Base-by-base conservation (phyloP, 345 rosid species). In the Moricandia moricandioides region DNA sequence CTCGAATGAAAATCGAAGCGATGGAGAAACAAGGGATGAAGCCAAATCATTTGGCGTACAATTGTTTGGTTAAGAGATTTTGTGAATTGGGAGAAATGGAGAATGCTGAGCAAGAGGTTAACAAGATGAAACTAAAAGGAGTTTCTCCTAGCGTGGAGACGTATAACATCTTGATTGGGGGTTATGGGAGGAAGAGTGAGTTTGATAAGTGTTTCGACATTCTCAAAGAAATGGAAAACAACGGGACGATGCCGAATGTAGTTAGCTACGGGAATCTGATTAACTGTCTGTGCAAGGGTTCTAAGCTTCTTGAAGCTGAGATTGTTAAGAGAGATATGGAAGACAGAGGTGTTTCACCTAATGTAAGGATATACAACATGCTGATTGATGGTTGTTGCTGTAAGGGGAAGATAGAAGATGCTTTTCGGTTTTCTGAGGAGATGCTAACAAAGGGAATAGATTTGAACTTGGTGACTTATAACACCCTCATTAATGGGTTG, bases 301-400 rank as follows among this genome's bases (percentile, higher is more conserved):
- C 85, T 34, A 94, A 83, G 80, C 86, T 85, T 80, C 86, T 87
- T 35, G 97, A 91, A 87, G 95, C 90, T 10, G 88, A 91, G 78
- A 70, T 88, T n/a, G 73, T 88, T 29, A 80, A 85, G 43, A 74
- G 82, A 58, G 91, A 91, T 78, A 87, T 88, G 94, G 70, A 79
- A 62, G 77, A 58, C 33, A 84, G 89, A 77, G 91, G 90, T 30
- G 81, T 88, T 73, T 65, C 62, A 60, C 90, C 94, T 5, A 85
- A 85, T 65, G 84, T 75, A 6, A 87, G 83, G 75, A 85, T 88
- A 82, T 91, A 87, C 71, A 93, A 93, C 73, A 86, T 88, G 87
- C 82, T 93, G 39, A 85, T 91, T 30, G 83, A 85, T 73, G 90
- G 91, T 63, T 65, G 82, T 68, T 88, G 88, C 78, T 47, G 74